Percentiles rank a stretch among this genome's conserved stretches.
Conservation (phyloP, 129 eudicot species). For the Chrysanthemum lavandulifolium region DNA sequence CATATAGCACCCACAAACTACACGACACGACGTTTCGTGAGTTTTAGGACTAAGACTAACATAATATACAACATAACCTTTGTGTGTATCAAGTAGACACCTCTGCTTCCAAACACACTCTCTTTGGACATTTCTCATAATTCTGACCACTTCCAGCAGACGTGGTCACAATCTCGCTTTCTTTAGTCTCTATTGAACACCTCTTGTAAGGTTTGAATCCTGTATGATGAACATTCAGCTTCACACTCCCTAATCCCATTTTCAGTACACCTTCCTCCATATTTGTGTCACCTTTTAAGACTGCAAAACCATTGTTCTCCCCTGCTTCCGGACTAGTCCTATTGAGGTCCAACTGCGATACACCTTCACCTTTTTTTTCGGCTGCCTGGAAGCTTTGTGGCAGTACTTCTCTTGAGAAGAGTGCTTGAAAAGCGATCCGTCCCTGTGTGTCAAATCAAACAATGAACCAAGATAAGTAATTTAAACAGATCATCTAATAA, state of each 20-base stretch:
- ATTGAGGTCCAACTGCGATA: conserved; percentile 46
- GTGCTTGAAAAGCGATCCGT: conserved; percentile 82
- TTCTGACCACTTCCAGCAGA: conserved; percentile 30
- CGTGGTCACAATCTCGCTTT: conserved; percentile 32
- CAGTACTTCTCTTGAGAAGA: conserved; percentile 69
- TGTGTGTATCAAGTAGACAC: conserved; percentile 45
- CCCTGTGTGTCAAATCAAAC: conserved; percentile 49
- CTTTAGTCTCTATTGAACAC: conserved; percentile 86
- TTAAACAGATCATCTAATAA: too few relatives aligned
- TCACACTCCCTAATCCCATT: conserved; percentile 47
- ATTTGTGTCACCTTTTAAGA: conserved; percentile 35
- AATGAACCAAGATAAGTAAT: background rate
- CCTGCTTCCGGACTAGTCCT: conserved; percentile 25
- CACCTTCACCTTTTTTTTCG: conserved; percentile 23
- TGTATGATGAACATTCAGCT: conserved; percentile 58
- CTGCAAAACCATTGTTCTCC: conserved; percentile 29
- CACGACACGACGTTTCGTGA: conserved; percentile 43
- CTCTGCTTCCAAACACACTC: conserved; percentile 70
- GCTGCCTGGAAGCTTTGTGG: conserved; percentile 77
- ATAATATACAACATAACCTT: conserved; percentile 32
- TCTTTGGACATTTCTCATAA: conserved; percentile 71
- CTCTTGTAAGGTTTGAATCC: conserved; percentile 94
- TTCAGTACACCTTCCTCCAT: conserved; percentile 39
- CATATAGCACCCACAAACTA: conserved; percentile 30
- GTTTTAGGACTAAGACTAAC: conserved; percentile 31